These are phyloP conservation scores for Blastobotrys ciferrii DNA, from an alignment of 1,139 yeast species.

Conservation along the genomic window DNA sequence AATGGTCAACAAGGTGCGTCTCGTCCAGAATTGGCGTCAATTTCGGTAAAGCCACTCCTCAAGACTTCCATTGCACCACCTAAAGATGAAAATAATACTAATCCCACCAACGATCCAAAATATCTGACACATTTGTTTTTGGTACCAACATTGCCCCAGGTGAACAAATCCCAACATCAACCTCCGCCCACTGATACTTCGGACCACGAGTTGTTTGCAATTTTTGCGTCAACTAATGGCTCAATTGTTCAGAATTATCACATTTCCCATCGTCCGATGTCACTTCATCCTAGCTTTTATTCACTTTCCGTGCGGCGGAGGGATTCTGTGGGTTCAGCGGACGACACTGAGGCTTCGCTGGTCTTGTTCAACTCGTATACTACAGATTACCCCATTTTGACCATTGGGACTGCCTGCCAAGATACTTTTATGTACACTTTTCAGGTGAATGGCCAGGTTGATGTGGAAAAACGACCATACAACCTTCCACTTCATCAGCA, in stretches of 20 bases:
- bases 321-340: conserved; percentile 11
- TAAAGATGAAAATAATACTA: neutral
- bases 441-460: conserved; percentile 25
- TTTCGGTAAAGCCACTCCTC: conserved; percentile 19
- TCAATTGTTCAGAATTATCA: conserved; percentile 29
- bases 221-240: conserved; percentile 25
- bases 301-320: conserved; percentile 24
- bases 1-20: neutral
- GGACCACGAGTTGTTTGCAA: conserved; percentile 42
- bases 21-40: conserved; percentile 22
- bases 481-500: conserved; percentile 16
- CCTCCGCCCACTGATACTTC: conserved; percentile 33
- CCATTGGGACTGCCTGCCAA: conserved; percentile 22
- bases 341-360: conserved; percentile 15
- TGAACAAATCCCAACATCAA: conserved; percentile 9
- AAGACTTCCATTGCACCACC: conserved; percentile 19
- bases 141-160: conserved; percentile 28
- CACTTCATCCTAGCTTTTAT: conserved; percentile 32
- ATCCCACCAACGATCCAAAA: conserved; percentile 6
- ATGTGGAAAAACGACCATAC: conserved; percentile 17
- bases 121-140: conserved; percentile 32
- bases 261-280: conserved; percentile 34
- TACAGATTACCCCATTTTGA: conserved; percentile 20
- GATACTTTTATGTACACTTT: conserved; percentile 27
- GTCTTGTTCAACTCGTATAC: conserved; percentile 13